phyloP scores from a whole-genome alignment of 225 moss, liverwort and hornwort species.

The Neckera pumila region DNA sequence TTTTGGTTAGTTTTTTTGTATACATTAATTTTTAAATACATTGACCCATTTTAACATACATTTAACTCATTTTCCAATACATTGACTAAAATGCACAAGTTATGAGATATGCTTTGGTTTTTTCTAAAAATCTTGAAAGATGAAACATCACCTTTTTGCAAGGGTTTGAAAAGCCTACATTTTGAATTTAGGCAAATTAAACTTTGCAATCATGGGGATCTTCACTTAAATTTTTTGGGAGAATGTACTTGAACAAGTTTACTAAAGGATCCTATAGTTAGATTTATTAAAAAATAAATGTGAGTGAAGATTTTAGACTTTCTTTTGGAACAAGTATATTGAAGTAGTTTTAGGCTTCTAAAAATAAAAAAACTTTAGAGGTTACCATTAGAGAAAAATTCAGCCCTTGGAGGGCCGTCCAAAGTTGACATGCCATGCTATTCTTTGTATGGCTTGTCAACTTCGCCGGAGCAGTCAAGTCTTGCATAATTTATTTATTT shows the following conservation, averaged over 20 bases:
- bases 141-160: background rate
- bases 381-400: too few relatives aligned
- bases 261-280: rapidly evolving
- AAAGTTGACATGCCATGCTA: too few relatives aligned
- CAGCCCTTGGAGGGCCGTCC: too few relatives aligned
- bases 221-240: background rate
- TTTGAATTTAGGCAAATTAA: background rate
- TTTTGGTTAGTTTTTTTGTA: too few relatives aligned
- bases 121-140: background rate
- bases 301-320: background rate
- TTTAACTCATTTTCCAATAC: too few relatives aligned
- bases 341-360: background rate
- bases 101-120: background rate
- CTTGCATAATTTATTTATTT: too few relatives aligned
- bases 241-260: background rate
- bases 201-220: background rate
- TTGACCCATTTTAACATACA: too few relatives aligned
- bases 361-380: background rate
- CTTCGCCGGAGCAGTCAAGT: too few relatives aligned
- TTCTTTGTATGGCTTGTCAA: too few relatives aligned
- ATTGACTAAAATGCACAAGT: background rate
- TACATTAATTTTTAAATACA: too few relatives aligned
- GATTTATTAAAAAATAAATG: background rate
- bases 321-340: background rate
- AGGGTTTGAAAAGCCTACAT: background rate